Evolutionary conservation across 352 stramenopile species (phyloP).

Genomic region (Phytophthora boehmeriae): DNA sequence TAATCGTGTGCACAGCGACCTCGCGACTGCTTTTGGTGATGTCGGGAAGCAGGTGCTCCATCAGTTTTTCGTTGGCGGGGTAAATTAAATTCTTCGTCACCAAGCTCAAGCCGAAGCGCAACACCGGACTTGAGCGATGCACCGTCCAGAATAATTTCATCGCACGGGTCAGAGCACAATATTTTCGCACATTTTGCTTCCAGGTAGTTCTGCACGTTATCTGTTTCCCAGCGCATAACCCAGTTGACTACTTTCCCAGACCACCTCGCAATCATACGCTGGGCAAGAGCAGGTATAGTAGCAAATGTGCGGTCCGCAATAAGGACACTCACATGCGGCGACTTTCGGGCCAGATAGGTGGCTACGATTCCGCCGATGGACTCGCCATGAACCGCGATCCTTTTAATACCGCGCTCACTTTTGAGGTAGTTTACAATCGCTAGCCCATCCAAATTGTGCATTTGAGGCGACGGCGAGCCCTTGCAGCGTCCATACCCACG

Average conservation of each 20-base stretch:
- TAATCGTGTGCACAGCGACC: conserved; percentile 15
- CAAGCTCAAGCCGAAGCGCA: conserved; percentile 66
- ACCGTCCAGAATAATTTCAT: conserved; percentile 85
- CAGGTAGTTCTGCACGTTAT: conserved; percentile 82
- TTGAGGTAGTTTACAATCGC: conserved; percentile 80
- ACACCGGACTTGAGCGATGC: conserved; percentile 86
- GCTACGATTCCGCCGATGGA: conserved; percentile 84
- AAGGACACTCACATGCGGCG: conserved; percentile 62
- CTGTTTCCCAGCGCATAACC: conserved; percentile 82
- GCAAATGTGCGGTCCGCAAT: conserved; percentile 86
- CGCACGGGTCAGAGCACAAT: conserved; percentile 79
- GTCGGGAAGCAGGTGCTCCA: conserved; percentile 17
- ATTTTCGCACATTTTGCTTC: conserved; percentile 77
- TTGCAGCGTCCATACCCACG: conserved; percentile 82
- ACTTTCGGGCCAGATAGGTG: conserved; percentile 68
- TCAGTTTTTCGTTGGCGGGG: conserved; percentile 30
- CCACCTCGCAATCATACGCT: conserved; percentile 81
- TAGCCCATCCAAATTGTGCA: conserved; percentile 74
- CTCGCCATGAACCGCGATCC: conserved; percentile 81
- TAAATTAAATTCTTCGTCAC: conserved; percentile 45
- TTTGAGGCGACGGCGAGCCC: conserved; percentile 58
- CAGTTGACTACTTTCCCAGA: conserved; percentile 62
- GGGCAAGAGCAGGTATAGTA: conserved; percentile 75
- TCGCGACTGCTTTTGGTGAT: conserved; percentile 10
- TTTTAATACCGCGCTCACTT: conserved; percentile 48